These are phyloP conservation scores for Lachnellula suecica DNA, from an alignment of 2,329 filamentous ascomycete species.

Conservation along the genomic window DNA sequence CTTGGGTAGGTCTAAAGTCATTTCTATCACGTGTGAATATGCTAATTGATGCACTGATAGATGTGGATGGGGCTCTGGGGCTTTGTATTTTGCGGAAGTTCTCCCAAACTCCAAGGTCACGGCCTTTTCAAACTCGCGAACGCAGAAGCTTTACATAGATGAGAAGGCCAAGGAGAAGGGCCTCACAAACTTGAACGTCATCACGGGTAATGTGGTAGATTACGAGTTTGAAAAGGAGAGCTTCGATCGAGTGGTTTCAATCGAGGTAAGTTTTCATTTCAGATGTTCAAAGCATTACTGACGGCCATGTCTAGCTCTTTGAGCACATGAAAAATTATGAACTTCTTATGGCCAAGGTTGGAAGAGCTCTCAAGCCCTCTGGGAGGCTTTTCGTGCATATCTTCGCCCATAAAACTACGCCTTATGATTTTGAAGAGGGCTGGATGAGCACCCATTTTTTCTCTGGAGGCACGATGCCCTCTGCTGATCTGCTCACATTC, in stretches of 20 bases:
- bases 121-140: slow-evolving; percentile 68
- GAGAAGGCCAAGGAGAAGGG: slow-evolving; percentile 52
- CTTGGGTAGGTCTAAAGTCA: slow-evolving; percentile 17
- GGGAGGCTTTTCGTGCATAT: slow-evolving; percentile 71
- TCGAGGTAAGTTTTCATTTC: slow-evolving; percentile 45
- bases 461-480: slow-evolving; percentile 71
- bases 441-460: slow-evolving; percentile 78
- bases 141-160: slow-evolving; percentile 69
- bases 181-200: slow-evolving; percentile 59
- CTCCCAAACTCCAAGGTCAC: slow-evolving; percentile 62
- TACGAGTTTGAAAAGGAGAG: slow-evolving; percentile 58
- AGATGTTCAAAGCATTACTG: not conserved
- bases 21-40: not conserved
- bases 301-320: slow-evolving; percentile 55
- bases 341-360: slow-evolving; percentile 62
- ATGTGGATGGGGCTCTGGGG: slow-evolving; percentile 68
- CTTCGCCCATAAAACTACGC: slow-evolving; percentile 62
- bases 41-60: slow-evolving; percentile 35
- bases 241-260: slow-evolving; percentile 66
- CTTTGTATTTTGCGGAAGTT: slow-evolving; percentile 64
- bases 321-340: slow-evolving; percentile 79
- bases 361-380: slow-evolving; percentile 55
- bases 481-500: slow-evolving; percentile 63
- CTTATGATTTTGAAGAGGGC: slow-evolving; percentile 69
- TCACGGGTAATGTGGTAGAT: slow-evolving; percentile 66